Conservation (phyloP, 352 stramenopile genomes). For the Halophytophthora batemanensis region DNA sequence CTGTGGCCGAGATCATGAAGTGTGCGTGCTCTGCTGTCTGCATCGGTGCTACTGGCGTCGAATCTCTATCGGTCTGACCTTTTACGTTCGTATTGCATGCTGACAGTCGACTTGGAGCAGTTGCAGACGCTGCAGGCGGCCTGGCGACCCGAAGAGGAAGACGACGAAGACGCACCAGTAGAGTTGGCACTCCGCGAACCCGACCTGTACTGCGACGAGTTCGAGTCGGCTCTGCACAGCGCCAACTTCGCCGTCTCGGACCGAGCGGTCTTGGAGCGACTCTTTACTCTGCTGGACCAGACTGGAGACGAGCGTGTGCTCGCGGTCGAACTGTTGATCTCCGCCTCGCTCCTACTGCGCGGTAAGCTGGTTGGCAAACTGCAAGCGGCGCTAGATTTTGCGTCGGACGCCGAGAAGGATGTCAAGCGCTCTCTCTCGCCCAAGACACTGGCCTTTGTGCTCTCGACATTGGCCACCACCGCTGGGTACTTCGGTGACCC, state of each 20-base stretch:
- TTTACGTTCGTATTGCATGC: neutral
- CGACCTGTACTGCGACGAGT: constrained; percentile 33
- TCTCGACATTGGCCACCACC: constrained; percentile 40
- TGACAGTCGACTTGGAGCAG: constrained; percentile 39
- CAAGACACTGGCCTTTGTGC: constrained; percentile 36
- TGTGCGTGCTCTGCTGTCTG: constrained; percentile 22
- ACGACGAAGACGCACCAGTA: neutral
- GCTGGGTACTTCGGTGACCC: constrained; percentile 64
- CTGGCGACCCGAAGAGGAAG: constrained; percentile 3
- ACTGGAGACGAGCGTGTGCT: constrained; percentile 53
- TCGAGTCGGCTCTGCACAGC: constrained; percentile 37
- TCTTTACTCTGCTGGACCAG: constrained; percentile 62
- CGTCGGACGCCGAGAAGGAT: constrained; percentile 1
- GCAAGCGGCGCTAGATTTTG: constrained; percentile 31
- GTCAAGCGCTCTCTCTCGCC: constrained; percentile 9
- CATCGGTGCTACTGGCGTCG: neutral
- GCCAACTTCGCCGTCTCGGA: constrained; percentile 43
- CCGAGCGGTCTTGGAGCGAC: constrained; percentile 42
- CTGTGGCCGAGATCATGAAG: constrained; percentile 55
- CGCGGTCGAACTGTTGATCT: constrained; percentile 43
- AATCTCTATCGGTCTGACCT: neutral
- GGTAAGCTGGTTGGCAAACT: constrained; percentile 41
- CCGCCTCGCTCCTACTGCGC: constrained; percentile 34
- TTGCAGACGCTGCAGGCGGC: constrained; percentile 30
- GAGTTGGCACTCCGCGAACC: constrained; percentile 17